A percentile compares a stretch with the other conserved stretches of the same genome.
These are phyloP conservation scores for Juglanconis juglandina DNA, from an alignment of 2,329 filamentous ascomycete species.

Conservation along the genomic window DNA sequence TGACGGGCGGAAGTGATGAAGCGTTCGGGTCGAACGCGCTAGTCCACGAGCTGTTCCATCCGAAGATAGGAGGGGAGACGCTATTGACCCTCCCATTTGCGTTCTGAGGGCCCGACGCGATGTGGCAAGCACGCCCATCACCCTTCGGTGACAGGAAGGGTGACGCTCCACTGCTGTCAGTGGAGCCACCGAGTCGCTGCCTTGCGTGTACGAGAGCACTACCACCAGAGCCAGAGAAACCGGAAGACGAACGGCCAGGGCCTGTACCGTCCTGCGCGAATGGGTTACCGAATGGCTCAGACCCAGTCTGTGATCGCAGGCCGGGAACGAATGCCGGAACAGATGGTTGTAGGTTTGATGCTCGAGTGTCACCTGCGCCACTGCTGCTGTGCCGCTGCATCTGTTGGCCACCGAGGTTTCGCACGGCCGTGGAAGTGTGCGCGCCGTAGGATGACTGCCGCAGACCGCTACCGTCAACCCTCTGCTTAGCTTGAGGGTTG, in stretches of 20 bases:
- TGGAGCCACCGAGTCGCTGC: slow-evolving; percentile 16
- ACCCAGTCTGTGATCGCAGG: slow-evolving; percentile 2
- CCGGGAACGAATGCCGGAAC: slow-evolving; percentile 11
- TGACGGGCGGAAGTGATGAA: slow-evolving; percentile 30
- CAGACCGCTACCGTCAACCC: slow-evolving; percentile 11
- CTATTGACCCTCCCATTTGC: background rate
- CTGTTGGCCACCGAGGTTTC: slow-evolving; percentile 42
- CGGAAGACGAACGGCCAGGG: slow-evolving; percentile 11
- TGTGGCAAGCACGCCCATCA: background rate
- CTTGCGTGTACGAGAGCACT: slow-evolving; percentile 10
- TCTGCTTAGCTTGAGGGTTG: slow-evolving; percentile 37
- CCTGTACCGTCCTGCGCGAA: slow-evolving; percentile 2
- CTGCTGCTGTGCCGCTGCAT: background rate
- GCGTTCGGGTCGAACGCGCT: slow-evolving; percentile 24
- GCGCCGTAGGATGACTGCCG: slow-evolving; percentile 52
- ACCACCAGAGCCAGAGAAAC: background rate
- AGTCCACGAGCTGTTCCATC: slow-evolving; percentile 22
- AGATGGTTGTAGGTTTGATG: slow-evolving; percentile 7
- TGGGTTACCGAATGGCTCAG: background rate
- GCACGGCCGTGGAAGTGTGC: slow-evolving; percentile 49
- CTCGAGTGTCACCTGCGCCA: slow-evolving; percentile 1
- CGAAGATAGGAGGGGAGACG: slow-evolving; percentile 12
- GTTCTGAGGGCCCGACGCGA: background rate
- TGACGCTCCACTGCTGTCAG: slow-evolving; percentile 12
- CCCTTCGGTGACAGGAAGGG: slow-evolving; percentile 11